Conservation (phyloP, 129 eudicot genomes). For the Chrysanthemum makinoi region DNA sequence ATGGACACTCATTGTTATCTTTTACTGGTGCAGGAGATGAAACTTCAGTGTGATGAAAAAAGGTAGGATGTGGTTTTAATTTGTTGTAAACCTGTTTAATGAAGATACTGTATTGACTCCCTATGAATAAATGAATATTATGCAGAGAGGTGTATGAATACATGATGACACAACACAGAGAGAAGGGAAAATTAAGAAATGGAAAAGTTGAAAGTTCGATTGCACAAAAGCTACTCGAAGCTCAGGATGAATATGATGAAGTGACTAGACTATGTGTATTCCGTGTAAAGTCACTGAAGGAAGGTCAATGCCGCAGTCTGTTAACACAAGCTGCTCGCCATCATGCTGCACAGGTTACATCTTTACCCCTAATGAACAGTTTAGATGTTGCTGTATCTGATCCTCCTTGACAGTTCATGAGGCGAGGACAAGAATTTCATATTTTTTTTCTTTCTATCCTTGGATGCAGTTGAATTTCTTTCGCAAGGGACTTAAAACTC, state of each 20-base stretch:
- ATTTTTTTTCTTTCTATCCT: constrained; percentile 14
- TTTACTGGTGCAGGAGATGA: constrained; percentile 78
- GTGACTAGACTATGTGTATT: constrained; percentile 75
- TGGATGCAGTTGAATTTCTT: constrained; percentile 79
- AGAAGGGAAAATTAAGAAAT: constrained; percentile 61
- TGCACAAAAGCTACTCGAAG: constrained; percentile 65
- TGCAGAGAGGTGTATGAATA: constrained; percentile 79
- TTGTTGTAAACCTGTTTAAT: background rate
- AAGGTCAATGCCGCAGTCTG: constrained; percentile 90
- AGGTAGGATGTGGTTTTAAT: constrained; percentile 45
- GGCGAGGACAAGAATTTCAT: constrained; percentile 5
- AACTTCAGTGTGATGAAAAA: constrained; percentile 87
- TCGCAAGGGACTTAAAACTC: constrained; percentile 71
- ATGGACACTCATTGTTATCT: constrained; percentile 24
- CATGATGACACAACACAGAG: constrained; percentile 73
- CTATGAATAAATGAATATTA: background rate
- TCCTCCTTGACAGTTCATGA: background rate
- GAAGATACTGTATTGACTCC: constrained; percentile 20
- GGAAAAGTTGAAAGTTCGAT: constrained; percentile 70
- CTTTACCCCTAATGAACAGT: constrained; percentile 14
- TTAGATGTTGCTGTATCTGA: constrained; percentile 2
- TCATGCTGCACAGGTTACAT: constrained; percentile 86
- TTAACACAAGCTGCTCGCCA: constrained; percentile 96
- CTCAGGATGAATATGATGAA: constrained; percentile 81
- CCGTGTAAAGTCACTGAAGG: constrained; percentile 81